Evolutionary conservation across 129 eudicot genomes (phyloP).

Genomic region (Flaveria sonorensis): DNA sequence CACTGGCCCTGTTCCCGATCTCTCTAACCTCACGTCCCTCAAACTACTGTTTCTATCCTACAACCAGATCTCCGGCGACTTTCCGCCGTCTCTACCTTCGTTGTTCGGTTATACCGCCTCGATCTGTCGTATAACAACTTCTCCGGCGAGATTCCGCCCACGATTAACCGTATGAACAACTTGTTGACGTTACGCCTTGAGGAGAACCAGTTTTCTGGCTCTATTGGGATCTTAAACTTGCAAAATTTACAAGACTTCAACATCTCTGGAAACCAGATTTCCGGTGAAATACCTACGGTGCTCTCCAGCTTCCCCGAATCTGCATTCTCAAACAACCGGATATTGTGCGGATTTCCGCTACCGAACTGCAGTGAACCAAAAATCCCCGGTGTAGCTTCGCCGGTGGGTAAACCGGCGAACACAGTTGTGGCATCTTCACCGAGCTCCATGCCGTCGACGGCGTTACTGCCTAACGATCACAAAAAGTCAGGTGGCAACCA

Average conservation of each 20-base stretch:
- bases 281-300: slow-evolving; percentile 58
- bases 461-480: slow-evolving; percentile 34
- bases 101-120: slow-evolving; percentile 47
- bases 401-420: slow-evolving; percentile 37
- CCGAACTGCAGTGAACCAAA: slow-evolving; percentile 39
- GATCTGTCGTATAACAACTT: slow-evolving; percentile 73
- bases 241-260: slow-evolving; percentile 61
- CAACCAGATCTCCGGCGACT: slow-evolving; percentile 59
- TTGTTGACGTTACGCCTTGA: slow-evolving; percentile 63
- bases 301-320: slow-evolving; percentile 62
- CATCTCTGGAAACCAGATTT: slow-evolving; percentile 50
- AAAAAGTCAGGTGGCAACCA: slow-evolving; percentile 24
- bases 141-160: slow-evolving; percentile 57
- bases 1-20: slow-evolving; percentile 67
- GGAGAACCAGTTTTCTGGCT: slow-evolving; percentile 54
- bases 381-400: slow-evolving; percentile 43
- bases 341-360: slow-evolving; percentile 72
- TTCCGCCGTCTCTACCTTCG: slow-evolving; percentile 48
- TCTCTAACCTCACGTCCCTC: slow-evolving; percentile 51
- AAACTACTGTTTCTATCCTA: slow-evolving; percentile 59
- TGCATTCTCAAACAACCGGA: slow-evolving; percentile 49
- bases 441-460: slow-evolving; percentile 45
- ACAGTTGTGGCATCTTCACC: slow-evolving; percentile 50
- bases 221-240: slow-evolving; percentile 35
- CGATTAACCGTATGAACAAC: slow-evolving; percentile 48